Evolutionary conservation across 2,329 filamentous ascomycete species (phyloP).

Genomic region (Coniochaeta sp.): DNA sequence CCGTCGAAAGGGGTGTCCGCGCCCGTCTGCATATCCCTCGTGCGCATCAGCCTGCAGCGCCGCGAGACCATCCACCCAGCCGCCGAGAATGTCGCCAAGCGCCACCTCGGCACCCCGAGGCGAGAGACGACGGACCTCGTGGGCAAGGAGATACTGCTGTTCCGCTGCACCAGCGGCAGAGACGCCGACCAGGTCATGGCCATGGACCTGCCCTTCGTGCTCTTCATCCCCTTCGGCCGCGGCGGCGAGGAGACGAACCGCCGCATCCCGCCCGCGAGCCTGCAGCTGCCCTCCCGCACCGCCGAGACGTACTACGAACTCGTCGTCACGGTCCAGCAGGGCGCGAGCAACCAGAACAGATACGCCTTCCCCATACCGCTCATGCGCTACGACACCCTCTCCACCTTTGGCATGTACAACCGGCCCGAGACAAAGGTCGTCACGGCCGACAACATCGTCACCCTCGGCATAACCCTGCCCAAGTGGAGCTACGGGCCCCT

Average conservation of each 20-base stretch:
- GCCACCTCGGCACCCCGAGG: slow-evolving; percentile 80
- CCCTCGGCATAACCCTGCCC: slow-evolving; percentile 83
- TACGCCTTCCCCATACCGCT: slow-evolving; percentile 88
- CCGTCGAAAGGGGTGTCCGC: slow-evolving; percentile 79
- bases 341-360: slow-evolving; percentile 78
- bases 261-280: slow-evolving; percentile 82
- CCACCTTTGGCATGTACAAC: slow-evolving; percentile 99
- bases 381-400: slow-evolving; percentile 89
- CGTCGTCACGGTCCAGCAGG: slow-evolving; percentile 91
- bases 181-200: slow-evolving; percentile 84
- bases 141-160: slow-evolving; percentile 90
- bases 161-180: slow-evolving; percentile 74
- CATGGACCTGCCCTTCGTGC: slow-evolving; percentile 95
- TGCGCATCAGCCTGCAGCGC: slow-evolving; percentile 88
- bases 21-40: slow-evolving; percentile 83
- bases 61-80: slow-evolving; percentile 95
- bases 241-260: slow-evolving; percentile 85
- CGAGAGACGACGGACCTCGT: slow-evolving; percentile 90
- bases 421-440: slow-evolving; percentile 82
- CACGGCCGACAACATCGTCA: slow-evolving; percentile 84
- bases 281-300: slow-evolving; percentile 86
- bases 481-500: slow-evolving; percentile 94
- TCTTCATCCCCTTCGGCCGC: slow-evolving; percentile 93
- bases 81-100: slow-evolving; percentile 89
- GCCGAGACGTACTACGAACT: slow-evolving; percentile 96